These are phyloP conservation scores for Globisporangium rhizosaccharum DNA, from an alignment of 352 stramenopile species.

Conservation along the genomic window DNA sequence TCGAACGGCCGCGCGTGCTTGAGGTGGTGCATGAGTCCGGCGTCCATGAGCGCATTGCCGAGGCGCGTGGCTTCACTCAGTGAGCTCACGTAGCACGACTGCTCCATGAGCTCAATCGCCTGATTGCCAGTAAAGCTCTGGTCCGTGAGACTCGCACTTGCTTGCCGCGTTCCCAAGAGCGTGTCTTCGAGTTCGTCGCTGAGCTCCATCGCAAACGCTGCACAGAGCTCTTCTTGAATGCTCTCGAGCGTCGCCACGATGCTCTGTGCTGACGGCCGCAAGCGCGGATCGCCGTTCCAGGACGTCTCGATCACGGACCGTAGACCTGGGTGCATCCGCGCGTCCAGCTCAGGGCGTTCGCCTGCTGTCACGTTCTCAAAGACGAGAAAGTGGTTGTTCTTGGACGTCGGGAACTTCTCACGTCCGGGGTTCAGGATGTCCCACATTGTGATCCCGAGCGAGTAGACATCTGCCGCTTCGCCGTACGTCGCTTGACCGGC, in stretches of 20 bases:
- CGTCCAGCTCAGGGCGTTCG: slow-evolving; percentile 36
- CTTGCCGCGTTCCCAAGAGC: slow-evolving; percentile 18
- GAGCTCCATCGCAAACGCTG: slow-evolving; percentile 33
- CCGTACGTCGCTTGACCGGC: slow-evolving; percentile 45
- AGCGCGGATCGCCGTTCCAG: slow-evolving; percentile 33
- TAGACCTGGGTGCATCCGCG: slow-evolving; percentile 25
- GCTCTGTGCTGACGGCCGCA: slow-evolving; percentile 36
- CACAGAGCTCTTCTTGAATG: slow-evolving; percentile 43
- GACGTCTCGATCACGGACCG: slow-evolving; percentile 35
- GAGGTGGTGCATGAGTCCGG: slow-evolving; percentile 43
- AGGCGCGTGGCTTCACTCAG: slow-evolving; percentile 42
- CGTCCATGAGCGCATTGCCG: slow-evolving; percentile 64
- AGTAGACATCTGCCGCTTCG: slow-evolving; percentile 68
- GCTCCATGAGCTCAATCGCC: slow-evolving; percentile 31
- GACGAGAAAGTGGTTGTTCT: slow-evolving; percentile 56
- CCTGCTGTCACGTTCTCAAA: slow-evolving; percentile 47
- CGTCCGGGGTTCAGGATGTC: slow-evolving; percentile 52
- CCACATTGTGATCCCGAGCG: slow-evolving; percentile 72
- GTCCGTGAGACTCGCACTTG: slow-evolving; percentile 9
- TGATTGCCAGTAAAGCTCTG: slow-evolving; percentile 36
- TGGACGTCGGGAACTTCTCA: slow-evolving; percentile 40
- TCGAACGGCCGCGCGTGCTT: slow-evolving; percentile 48
- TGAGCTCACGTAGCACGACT: slow-evolving; percentile 34
- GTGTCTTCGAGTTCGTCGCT: slow-evolving; percentile 33
- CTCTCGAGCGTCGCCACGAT: slow-evolving; percentile 39